Evolutionary conservation across 2,329 filamentous ascomycete species (phyloP), one percentile per base, ranked within the genome.

Genomic region (Fusarium denticulatum): DNA sequence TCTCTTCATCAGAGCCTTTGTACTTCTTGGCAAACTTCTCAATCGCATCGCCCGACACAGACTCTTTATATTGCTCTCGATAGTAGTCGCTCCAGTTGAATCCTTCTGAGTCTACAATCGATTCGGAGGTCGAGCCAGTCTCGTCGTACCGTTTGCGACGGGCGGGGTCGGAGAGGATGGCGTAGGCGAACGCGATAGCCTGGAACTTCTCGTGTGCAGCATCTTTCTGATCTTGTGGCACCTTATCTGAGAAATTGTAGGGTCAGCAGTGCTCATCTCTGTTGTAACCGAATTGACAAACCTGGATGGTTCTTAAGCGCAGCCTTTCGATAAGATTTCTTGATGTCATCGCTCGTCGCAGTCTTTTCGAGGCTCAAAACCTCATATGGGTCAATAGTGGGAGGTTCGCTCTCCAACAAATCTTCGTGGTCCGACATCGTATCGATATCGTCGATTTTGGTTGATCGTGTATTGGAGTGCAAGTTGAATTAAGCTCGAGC

Each of bases 71-170:
- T 77, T 97, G 95, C 73, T 92, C 91, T 61, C 91, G 90, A 86
- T 97, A 99, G 85, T 95, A 99, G 53, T 93, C 92, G 60, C 89
- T 87, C 96, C 96, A 99, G 85, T 94, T 90, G 84, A 98, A 99
- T 60, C 92, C 93, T 67, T 94, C 91, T 8, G 89, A 88, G 80
- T 94, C 92, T 37, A 92, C 88, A 28, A 97, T 89, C 14, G 91
- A 92, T 80, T 98, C 95, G 16, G 93, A 90, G 1, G 95, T 98
- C 63, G 93, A 96, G 61, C 96, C 96, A 0, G 96, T 98, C 60
- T 89, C 87, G 80, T 99, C 96, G 85, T 97, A 99, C 67, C 94
- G 93, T 76, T 91, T 91, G 75, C 96, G 93, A 60, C 96, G 91
- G 26, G 88, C 87, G 28, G 92, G 87, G 76, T 98, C 94, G 37